phyloP scores from a whole-genome alignment of 495 filamentous ascomycete genomes.

The Trichoderma parareesei region DNA sequence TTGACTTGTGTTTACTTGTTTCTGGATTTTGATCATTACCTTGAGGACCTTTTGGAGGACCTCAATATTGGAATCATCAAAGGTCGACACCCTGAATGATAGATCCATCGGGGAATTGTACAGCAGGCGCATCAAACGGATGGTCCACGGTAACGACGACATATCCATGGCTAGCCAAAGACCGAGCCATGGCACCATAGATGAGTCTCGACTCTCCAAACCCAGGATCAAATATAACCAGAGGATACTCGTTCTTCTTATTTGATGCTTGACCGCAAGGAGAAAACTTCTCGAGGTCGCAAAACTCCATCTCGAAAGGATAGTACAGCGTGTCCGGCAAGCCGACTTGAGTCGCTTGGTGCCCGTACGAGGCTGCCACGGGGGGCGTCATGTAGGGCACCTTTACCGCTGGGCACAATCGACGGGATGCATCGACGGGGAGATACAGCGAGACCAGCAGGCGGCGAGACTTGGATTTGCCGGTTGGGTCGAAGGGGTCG shows the following conservation, averaged over 20 bases:
- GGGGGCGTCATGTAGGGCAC: neutral
- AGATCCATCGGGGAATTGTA: neutral
- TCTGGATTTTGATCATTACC: neutral
- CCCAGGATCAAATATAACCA: neutral
- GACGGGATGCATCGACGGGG: neutral
- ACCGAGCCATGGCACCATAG: neutral
- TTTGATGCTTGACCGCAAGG: neutral
- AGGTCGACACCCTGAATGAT: neutral
- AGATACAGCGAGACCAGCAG: neutral
- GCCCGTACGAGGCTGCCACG: neutral
- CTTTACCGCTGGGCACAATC: neutral
- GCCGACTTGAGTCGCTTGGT: neutral
- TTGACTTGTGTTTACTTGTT: neutral
- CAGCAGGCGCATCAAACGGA: neutral
- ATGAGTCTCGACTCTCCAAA: conserved; percentile 4
- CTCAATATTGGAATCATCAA: neutral
- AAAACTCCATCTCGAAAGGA: neutral
- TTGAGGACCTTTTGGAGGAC: neutral
- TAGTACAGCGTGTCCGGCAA: neutral
- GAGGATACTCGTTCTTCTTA: neutral
- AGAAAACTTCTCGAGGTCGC: neutral
- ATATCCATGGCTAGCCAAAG: neutral
- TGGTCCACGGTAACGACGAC: neutral
- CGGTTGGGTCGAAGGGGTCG: neutral
- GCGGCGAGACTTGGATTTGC: neutral